These are phyloP conservation scores for Ilyonectria destructans DNA, from an alignment of 2,329 filamentous ascomycete species.

Conservation along the genomic window DNA sequence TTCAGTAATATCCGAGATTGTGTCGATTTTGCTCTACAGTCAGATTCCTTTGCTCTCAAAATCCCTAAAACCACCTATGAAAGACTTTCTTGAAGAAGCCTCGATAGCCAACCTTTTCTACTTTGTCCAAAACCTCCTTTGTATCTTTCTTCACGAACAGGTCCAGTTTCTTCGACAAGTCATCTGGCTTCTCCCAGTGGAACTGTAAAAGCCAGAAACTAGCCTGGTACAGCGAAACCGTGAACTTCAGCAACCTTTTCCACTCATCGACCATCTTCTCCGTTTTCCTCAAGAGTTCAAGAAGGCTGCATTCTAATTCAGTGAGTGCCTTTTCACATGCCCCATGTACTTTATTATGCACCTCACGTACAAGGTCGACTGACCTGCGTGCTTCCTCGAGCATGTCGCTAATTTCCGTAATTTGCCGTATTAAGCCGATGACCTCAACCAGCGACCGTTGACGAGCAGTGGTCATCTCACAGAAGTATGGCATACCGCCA, in stretches of 20 bases:
- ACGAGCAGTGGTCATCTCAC: neutral
- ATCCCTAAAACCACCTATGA: no score
- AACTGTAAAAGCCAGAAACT: neutral
- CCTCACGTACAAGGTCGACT: neutral
- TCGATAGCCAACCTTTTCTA: no score
- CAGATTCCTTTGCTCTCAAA: no score
- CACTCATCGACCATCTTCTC: no score
- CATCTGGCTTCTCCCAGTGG: neutral
- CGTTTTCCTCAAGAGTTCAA: neutral
- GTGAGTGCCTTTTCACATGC: neutral
- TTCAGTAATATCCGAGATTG: no score
- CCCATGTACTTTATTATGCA: neutral
- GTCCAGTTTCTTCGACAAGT: neutral
- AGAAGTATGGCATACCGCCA: neutral
- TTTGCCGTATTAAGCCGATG: neutral
- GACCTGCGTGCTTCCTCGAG: neutral
- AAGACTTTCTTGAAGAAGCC: no score
- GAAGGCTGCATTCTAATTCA: neutral
- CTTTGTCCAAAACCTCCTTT: neutral
- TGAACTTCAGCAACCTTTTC: neutral
- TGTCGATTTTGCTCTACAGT: no score
- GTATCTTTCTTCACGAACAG: neutral
- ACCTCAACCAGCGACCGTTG: neutral
- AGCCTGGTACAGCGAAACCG: neutral
- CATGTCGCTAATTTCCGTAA: no score